Evolutionary conservation across 176 grass and related monocot genomes (phyloP), one percentile per base, ranked within the genome.

Genomic region (Rhipidocladum racemiflorum): DNA sequence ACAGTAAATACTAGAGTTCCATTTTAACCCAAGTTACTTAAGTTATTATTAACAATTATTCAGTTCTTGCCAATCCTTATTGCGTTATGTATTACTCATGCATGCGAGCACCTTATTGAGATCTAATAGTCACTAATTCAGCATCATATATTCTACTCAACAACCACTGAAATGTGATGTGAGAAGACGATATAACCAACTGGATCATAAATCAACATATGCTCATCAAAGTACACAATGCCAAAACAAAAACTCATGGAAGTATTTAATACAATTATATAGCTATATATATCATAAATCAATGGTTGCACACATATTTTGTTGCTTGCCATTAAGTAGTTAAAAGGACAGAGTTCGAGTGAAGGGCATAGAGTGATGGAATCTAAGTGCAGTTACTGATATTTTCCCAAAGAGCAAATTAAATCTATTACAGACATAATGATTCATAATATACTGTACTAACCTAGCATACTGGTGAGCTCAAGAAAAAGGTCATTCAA

Each of bases 401-500:
- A n/a, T 72, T 72, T 63, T 24, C 38, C 28, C 36, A 36, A 42
- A 70, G 51, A 15, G 30, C 29, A 86, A 24, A 51, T 55, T 73
- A 67, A 21, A 32, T 76, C 8, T 65, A 56, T 59, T 75, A 55
- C 29, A 86, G 15, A 56, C 17, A 89, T 18, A 85, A 63, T 35
- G 25, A n/a, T 59, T 77, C 23, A 42, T 24, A 38, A 74, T 17
- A 32, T 39, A 82, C 30, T 30, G 30, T 30, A 30, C 30, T 30
- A 30, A 30, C 30, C 30, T 30, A 30, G 30, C 30, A 30, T 30
- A 30, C 30, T 30, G 30, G 2, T 30, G 12, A 94, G 87, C 73
- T 89, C 89, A 71, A 91, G 42, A 66, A 94, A 94, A 81, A 89
- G 89, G 43, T 94, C 92, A 87, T 94, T 94, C 75, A 94, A 78